Conservation (phyloP, 2,329 filamentous ascomycete genomes). For the Dactylonectria macrodidyma region DNA sequence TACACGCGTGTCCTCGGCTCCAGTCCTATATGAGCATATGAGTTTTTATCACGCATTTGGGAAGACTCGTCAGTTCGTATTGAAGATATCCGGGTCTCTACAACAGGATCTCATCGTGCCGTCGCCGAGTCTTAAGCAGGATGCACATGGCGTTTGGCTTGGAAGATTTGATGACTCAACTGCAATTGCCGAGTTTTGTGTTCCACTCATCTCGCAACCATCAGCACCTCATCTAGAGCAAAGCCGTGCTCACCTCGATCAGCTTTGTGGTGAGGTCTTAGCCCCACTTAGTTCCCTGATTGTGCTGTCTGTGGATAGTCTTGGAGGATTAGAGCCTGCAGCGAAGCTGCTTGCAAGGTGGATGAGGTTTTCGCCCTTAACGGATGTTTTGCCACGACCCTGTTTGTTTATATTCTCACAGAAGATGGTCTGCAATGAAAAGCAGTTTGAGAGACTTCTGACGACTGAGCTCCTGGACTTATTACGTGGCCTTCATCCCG, state of each 20-base stretch:
- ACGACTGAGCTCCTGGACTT: neutral
- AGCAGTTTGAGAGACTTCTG: neutral
- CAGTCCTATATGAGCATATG: neutral
- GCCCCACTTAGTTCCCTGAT: neutral
- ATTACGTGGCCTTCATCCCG: neutral
- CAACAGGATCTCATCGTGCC: neutral
- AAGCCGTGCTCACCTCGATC: conserved; percentile 1
- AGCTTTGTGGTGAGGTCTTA: neutral
- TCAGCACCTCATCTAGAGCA: neutral
- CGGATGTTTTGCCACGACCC: neutral
- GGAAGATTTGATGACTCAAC: neutral
- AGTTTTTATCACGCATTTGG: neutral
- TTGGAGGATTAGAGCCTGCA: neutral
- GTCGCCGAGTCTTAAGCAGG: conserved; percentile 1
- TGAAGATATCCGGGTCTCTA: conserved; percentile 5
- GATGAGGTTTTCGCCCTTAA: neutral
- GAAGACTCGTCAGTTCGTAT: neutral
- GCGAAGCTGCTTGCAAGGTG: neutral
- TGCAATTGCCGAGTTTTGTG: conserved; percentile 7
- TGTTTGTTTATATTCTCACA: neutral
- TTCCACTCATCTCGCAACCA: conserved; percentile 6
- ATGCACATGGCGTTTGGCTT: conserved; percentile 1
- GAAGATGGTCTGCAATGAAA: conserved; percentile 1
- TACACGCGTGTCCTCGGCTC: neutral
- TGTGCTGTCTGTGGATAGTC: neutral